These are phyloP conservation scores for Moricandia moricandioides DNA, from an alignment of 345 rosid species.

Conservation along the genomic window DNA sequence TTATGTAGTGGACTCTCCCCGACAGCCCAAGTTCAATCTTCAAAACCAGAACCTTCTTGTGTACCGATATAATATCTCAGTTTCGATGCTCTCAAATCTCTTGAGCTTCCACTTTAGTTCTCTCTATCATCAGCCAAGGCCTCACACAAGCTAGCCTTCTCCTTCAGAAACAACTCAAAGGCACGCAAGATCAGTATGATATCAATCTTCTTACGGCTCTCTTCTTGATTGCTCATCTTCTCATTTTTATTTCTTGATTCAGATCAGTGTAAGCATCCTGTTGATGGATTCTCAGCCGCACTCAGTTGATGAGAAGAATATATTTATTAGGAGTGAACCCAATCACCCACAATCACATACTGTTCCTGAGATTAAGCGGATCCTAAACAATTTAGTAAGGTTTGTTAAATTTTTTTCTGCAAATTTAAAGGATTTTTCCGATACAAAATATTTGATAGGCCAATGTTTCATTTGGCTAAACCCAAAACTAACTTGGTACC, in stretches of 20 bases:
- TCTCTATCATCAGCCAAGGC: conserved; percentile 37
- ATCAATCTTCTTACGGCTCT: not conserved
- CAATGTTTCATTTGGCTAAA: too few species aligned
- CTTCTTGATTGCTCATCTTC: not conserved
- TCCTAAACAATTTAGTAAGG: too few species aligned
- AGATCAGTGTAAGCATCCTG: conserved; percentile 98
- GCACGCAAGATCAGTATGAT: conserved; percentile 27
- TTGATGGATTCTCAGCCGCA: conserved; percentile 96
- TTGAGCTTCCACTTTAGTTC: not conserved
- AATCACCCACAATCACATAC: too few species aligned
- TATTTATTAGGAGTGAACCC: too few species aligned
- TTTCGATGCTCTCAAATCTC: not conserved
- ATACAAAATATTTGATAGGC: too few species aligned
- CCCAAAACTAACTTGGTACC: too few species aligned
- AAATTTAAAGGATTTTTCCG: too few species aligned
- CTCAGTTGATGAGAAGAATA: conserved; percentile 84
- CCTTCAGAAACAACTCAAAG: too few species aligned
- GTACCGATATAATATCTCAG: conserved; percentile 18
- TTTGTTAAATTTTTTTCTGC: too few species aligned
- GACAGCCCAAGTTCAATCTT: not conserved
- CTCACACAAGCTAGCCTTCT: too few species aligned
- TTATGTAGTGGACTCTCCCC: not conserved
- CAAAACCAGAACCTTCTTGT: conserved; percentile 12
- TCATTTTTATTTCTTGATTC: conserved; percentile 29
- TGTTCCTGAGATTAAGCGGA: too few species aligned